These are phyloP conservation scores for Aspergillus caelatus DNA, from an alignment of 2,329 filamentous ascomycete genomes.

Conservation along the genomic window DNA sequence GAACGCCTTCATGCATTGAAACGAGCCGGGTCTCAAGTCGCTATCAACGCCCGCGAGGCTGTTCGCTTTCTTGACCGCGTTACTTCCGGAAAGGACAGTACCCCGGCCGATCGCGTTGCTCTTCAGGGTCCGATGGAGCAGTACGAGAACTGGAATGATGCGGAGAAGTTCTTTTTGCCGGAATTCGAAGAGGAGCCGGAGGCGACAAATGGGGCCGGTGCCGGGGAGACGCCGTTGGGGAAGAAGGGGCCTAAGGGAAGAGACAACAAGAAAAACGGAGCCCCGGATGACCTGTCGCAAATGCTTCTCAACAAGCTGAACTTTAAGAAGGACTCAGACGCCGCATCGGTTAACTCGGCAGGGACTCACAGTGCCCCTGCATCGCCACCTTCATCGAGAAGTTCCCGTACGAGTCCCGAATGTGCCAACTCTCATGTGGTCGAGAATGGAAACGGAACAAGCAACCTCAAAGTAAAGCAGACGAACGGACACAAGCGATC, in stretches of 20 bases:
- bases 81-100: conserved; percentile 50
- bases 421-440: conserved; percentile 34
- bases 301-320: conserved; percentile 52
- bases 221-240: conserved; percentile 20
- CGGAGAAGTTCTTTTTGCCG: conserved; percentile 49
- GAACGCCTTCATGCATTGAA: conserved; percentile 51
- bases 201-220: conserved; percentile 20
- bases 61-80: conserved; percentile 56
- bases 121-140: conserved; percentile 55
- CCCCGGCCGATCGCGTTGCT: conserved; percentile 45
- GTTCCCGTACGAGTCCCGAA: conserved; percentile 50
- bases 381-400: conserved; percentile 48
- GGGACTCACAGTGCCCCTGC: conserved; percentile 46
- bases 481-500: conserved; percentile 35
- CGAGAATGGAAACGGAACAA: conserved; percentile 24
- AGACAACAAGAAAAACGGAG: conserved; percentile 24
- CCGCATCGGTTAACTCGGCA: conserved; percentile 43
- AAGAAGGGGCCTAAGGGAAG: conserved; percentile 26
- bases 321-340: conserved; percentile 47
- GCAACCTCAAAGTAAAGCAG: conserved; percentile 25
- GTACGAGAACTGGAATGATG: conserved; percentile 50
- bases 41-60: conserved; percentile 54
- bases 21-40: conserved; percentile 49
- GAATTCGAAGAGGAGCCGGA: conserved; percentile 48
- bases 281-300: conserved; percentile 47